Evolutionary conservation across 2,329 filamentous ascomycete species (phyloP).

Genomic region (Blastomyces emzantsi): DNA sequence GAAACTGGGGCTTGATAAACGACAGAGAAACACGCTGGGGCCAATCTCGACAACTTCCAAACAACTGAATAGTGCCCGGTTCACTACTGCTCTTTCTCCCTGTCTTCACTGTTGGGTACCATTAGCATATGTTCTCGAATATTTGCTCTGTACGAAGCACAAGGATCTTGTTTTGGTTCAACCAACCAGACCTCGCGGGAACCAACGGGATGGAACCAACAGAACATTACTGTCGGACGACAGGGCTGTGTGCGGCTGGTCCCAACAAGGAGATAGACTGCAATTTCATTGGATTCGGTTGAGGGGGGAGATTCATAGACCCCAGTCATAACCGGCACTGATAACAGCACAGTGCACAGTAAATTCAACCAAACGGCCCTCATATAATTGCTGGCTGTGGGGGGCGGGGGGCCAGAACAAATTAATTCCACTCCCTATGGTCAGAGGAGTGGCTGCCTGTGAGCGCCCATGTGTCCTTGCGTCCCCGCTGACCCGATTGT

Average conservation of each 20-base stretch:
- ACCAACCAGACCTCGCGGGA: constrained; percentile 1
- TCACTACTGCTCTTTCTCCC: not conserved
- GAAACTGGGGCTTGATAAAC: not conserved
- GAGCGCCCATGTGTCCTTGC: not conserved
- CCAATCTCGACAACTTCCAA: not conserved
- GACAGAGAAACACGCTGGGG: too few species aligned
- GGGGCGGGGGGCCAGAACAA: not conserved
- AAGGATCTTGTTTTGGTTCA: not conserved
- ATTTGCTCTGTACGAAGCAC: not conserved
- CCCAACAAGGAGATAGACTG: not conserved
- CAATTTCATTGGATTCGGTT: constrained; percentile 4
- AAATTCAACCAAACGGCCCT: not conserved
- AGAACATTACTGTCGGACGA: not conserved
- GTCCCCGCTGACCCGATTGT: not conserved
- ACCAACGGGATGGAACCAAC: not conserved
- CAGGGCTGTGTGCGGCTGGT: not conserved
- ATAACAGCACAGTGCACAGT: not conserved
- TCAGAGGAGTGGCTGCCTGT: not conserved
- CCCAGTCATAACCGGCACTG: not conserved
- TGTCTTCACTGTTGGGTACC: not conserved
- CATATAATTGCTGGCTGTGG: not conserved
- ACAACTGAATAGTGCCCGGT: not conserved
- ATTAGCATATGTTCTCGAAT: not conserved
- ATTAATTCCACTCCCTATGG: not conserved
- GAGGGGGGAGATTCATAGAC: not conserved